Conservation (phyloP, 495 filamentous ascomycete genomes). For the Xylaria telfairii region DNA sequence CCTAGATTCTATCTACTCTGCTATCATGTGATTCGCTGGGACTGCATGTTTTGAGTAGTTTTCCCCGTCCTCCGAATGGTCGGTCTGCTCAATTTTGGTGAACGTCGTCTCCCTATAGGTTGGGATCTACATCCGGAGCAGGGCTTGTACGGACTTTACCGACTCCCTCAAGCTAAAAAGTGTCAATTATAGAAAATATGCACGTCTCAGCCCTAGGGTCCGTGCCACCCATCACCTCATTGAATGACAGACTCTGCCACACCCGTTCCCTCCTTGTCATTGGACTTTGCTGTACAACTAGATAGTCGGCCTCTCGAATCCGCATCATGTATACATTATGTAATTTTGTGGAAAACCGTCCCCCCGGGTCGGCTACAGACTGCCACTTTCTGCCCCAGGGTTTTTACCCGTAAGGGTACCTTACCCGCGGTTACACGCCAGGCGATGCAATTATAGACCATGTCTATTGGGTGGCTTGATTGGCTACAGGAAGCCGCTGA, state of each 20-base stretch:
- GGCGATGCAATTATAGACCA: conserved; percentile 12
- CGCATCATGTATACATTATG: neutral
- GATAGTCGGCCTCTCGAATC: neutral
- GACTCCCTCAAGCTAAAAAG: neutral
- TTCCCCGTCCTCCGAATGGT: neutral
- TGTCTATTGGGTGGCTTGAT: neutral
- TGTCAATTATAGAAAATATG: conserved; percentile 20
- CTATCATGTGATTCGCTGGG: neutral
- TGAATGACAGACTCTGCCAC: neutral
- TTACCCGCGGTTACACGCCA: neutral
- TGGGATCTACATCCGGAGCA: neutral
- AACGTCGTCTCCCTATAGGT: too few relatives aligned
- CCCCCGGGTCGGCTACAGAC: neutral
- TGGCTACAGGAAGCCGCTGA: neutral
- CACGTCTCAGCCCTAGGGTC: conserved; percentile 14
- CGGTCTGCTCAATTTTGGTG: neutral
- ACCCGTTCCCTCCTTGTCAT: neutral
- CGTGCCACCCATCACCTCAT: neutral
- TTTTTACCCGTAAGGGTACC: neutral
- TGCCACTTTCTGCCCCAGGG: conserved; percentile 6
- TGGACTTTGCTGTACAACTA: neutral
- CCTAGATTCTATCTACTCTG: neutral
- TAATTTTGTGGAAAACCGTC: conserved; percentile 5
- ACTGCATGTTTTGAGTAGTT: neutral
- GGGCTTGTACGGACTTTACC: conserved; percentile 4